Conservation (phyloP, 1,284 basidiomycete species). For the Ustilago nuda region DNA sequence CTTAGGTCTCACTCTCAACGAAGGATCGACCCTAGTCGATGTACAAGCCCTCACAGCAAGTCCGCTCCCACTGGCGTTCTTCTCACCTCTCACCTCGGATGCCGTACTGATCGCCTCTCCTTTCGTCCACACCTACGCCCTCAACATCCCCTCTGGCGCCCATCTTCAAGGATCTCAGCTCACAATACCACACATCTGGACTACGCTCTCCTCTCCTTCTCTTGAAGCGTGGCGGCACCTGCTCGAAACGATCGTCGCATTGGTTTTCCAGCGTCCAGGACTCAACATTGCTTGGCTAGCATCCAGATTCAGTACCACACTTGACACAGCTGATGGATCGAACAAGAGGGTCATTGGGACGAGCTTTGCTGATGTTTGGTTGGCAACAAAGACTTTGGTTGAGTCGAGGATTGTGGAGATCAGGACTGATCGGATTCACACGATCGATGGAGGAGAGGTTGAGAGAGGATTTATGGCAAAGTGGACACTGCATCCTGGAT, state of each 20-base stretch:
- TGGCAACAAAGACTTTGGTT: neutral
- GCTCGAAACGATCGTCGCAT: conserved; percentile 13
- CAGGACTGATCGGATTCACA: neutral
- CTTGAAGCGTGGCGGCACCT: conserved; percentile 9
- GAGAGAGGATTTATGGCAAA: neutral
- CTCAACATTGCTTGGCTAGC: conserved; percentile 11
- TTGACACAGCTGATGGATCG: neutral
- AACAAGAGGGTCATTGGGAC: conserved; percentile 2
- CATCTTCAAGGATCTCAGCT: neutral
- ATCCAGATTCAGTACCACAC: conserved; percentile 5
- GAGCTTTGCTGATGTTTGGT: conserved; percentile 25
- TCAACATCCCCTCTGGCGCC: conserved; percentile 4
- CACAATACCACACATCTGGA: conserved; percentile 34
- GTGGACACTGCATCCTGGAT: conserved; percentile 19
- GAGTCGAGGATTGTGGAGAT: conserved; percentile 5
- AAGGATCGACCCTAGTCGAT: neutral
- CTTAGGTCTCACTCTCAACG: conserved; percentile 4
- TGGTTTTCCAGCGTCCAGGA: conserved; percentile 22
- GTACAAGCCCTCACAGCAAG: conserved; percentile 8
- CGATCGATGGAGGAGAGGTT: neutral
- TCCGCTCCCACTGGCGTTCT: conserved; percentile 23
- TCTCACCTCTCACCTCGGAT: conserved; percentile 6
- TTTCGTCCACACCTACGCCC: conserved; percentile 7
- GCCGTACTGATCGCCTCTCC: conserved; percentile 16
- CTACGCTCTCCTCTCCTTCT: conserved; percentile 16